A percentile compares a stretch with the other conserved stretches of the same genome.
Evolutionary conservation across 139 green algal species (phyloP).

Genomic region (Auxenochlorella pyrenoidosa): DNA sequence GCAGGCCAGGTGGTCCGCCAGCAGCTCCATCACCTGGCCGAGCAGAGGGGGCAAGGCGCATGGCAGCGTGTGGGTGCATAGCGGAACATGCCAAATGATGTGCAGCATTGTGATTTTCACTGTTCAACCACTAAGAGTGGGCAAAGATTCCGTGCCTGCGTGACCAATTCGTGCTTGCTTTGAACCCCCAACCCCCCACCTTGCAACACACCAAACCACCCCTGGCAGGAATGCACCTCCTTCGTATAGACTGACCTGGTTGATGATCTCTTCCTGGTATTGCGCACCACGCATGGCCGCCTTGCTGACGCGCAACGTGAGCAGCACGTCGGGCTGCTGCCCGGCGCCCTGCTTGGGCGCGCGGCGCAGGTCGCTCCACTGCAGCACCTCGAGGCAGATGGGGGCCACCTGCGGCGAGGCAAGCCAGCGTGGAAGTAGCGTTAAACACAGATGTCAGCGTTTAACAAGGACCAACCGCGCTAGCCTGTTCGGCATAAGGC

Average conservation of each 20-base stretch:
- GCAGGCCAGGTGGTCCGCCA: slow-evolving; percentile 83
- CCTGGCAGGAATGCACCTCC: no score
- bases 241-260: slow-evolving; percentile 15
- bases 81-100: not conserved
- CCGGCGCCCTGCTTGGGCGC: slow-evolving; percentile 41
- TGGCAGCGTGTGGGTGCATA: not conserved
- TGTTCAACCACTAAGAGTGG: no score
- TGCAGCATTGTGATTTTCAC: not conserved
- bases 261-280: slow-evolving; percentile 85
- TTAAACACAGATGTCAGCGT: no score
- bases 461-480: no score
- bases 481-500: no score
- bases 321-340: slow-evolving; percentile 54
- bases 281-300: slow-evolving; percentile 60
- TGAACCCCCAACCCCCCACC: no score
- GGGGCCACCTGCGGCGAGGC: slow-evolving; percentile 42
- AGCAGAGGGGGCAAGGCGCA: no score
- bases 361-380: slow-evolving; percentile 71
- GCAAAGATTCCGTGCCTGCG: no score
- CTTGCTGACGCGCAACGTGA: slow-evolving; percentile 44
- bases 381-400: slow-evolving; percentile 88
- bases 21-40: slow-evolving; percentile 76
- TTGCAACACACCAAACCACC: no score
- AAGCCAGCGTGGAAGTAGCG: no score
- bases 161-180: no score